Base-by-base conservation (phyloP, 495 filamentous ascomycete species). In the Penicillium macrosclerotiorum region DNA sequence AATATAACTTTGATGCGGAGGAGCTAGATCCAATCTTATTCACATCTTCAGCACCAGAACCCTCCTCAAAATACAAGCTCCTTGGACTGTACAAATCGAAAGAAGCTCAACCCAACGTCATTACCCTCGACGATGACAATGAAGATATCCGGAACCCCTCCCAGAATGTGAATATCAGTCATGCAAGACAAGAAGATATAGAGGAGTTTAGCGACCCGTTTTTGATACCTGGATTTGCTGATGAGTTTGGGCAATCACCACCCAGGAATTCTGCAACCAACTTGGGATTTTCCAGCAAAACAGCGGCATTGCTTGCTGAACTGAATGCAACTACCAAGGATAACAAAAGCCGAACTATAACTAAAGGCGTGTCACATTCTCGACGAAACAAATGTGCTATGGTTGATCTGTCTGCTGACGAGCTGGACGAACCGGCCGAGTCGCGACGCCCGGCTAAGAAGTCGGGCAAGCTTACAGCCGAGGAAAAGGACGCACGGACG, bases 401-500 rank as follows among this genome's bases (percentile, higher is more conserved):
- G 27, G 22, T 0, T 14, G 18, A 13, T 22, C 9, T 19, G 13
- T 1, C 17, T 2, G 5, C 16, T 19, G 59, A 61, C 16, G 52
- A 62, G 3, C 9, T 60, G 3, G 61, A 67, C 27, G 62, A 63
- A 26, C 49, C 61, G 16, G 44, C 38, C 7, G 47, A 51, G 20
- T 58, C 60, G 6, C 54, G 47, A 19, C 54, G 47, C 16, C 16
- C 53, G 19, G 22, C 55, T 8, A 61, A 61, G 37, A 68, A 62
- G 22, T 51, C 70, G 13, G 51, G 50, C 8, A 74, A 72, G 31
- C 52, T 51, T 12, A 68, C 62, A 14, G 55, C 57, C 0, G 64
- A 60, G 34, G 69, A 75, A 14, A 77, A 74, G 47, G 81, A 84
- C 29, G 80, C 76, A 0, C 80, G 81, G 25, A 72, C 72, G 12